Evolutionary conservation across 2,329 filamentous ascomycete genomes (phyloP).

Genomic region (Colletotrichum salicis): DNA sequence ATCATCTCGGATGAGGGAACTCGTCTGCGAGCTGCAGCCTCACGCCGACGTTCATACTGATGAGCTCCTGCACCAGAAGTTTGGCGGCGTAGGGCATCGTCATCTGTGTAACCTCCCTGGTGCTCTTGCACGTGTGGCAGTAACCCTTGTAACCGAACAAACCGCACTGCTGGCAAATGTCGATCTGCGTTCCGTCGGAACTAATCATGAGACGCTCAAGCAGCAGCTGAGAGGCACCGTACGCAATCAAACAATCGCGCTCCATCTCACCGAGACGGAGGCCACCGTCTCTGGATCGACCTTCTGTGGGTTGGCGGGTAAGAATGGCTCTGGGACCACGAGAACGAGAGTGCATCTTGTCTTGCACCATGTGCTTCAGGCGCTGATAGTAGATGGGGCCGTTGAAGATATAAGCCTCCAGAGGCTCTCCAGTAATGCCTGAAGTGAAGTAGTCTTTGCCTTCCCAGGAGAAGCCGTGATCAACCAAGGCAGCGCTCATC

Average conservation of each 20-base stretch:
- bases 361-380: constrained; percentile 99
- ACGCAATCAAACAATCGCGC: constrained; percentile 96
- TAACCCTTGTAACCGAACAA: constrained; percentile 96
- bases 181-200: constrained; percentile 88
- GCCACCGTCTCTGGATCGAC: constrained; percentile 91
- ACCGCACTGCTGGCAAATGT: constrained; percentile 93
- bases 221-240: constrained; percentile 91
- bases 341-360: constrained; percentile 98
- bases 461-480: constrained; percentile 93
- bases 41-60: constrained; percentile 99
- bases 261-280: constrained; percentile 98
- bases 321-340: constrained; percentile 91
- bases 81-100: constrained; percentile 98
- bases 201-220: constrained; percentile 95
- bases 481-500: constrained; percentile 86
- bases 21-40: constrained; percentile 91
- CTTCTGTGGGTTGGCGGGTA: constrained; percentile 95
- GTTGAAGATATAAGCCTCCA: constrained; percentile 98
- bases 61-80: constrained; percentile 91
- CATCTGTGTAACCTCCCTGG: constrained; percentile 87
- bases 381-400: constrained; percentile 99
- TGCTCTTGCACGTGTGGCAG: constrained; percentile 92
- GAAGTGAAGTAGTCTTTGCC: constrained; percentile 97
- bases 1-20: constrained; percentile 74
- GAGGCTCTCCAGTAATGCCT: constrained; percentile 91